Evolutionary conservation across 257 asterid genomes (phyloP).

Genomic region (Rauvolfia tetraphylla): DNA sequence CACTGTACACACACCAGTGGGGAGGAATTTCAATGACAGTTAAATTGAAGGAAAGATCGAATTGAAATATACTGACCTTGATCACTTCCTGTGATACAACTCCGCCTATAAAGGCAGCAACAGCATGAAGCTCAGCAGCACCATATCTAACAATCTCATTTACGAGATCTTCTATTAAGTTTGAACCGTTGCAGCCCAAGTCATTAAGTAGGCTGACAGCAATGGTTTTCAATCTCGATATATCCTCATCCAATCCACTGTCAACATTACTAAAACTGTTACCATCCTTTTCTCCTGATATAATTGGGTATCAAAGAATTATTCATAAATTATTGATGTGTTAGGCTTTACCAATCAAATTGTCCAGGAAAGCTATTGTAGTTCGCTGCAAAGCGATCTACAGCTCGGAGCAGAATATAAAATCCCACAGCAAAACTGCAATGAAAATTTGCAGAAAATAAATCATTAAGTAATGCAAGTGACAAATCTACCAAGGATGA

Average conservation of each 20-base stretch:
- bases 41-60: neutral
- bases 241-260: conserved; percentile 95
- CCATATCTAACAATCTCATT: conserved; percentile 97
- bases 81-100: conserved; percentile 95
- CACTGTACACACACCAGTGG: too few relatives aligned
- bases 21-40: too few relatives aligned
- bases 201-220: conserved; percentile 70
- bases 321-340: neutral
- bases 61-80: conserved; percentile 49
- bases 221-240: conserved; percentile 81
- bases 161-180: conserved; percentile 82
- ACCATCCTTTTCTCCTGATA: conserved; percentile 3
- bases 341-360: conserved; percentile 68
- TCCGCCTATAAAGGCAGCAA: conserved; percentile 92
- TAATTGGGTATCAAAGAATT: neutral
- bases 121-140: conserved; percentile 91
- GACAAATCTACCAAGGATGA: conserved; percentile 15
- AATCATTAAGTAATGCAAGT: conserved; percentile 18
- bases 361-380: conserved; percentile 85
- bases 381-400: conserved; percentile 85
- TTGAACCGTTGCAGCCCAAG: conserved; percentile 75
- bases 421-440: conserved; percentile 81
- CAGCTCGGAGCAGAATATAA: conserved; percentile 88
- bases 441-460: conserved; percentile 17
- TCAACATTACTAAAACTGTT: conserved; percentile 21